Evolutionary conservation across 306 rosid genomes (phyloP).

Genomic region (Cicer cuneatum): DNA sequence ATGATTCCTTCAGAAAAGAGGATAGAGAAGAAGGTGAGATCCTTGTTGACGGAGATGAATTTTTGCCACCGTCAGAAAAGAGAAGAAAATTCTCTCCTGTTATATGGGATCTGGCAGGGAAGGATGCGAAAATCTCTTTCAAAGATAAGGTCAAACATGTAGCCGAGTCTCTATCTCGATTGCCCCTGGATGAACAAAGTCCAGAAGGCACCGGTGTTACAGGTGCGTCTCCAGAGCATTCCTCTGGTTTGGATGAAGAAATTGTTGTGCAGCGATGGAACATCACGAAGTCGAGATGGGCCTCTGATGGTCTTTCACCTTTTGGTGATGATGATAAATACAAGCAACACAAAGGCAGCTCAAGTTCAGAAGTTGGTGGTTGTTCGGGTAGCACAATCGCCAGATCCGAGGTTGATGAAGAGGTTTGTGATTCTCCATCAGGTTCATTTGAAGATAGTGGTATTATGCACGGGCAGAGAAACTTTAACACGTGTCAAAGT

Average conservation of each 20-base stretch:
- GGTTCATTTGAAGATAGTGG: conserved; percentile 51
- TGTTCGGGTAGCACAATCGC: conserved; percentile 49
- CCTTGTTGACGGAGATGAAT: conserved; percentile 36
- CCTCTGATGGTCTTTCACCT: conserved; percentile 58
- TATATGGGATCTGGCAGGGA: conserved; percentile 63
- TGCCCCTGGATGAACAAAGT: background rate
- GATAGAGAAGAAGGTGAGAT: conserved; percentile 47
- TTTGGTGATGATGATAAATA: conserved; percentile 44
- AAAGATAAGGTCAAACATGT: conserved; percentile 39
- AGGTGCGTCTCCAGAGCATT: background rate
- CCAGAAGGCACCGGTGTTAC: background rate
- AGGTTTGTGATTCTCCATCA: conserved; percentile 31
- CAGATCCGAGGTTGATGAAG: conserved; percentile 50
- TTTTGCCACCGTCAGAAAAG: conserved; percentile 50
- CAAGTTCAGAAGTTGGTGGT: conserved; percentile 67
- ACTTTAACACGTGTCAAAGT: conserved; percentile 70
- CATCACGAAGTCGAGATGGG: conserved; percentile 82
- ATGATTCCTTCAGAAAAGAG: conserved; percentile 43
- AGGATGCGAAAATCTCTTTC: conserved; percentile 46
- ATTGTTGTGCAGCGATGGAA: conserved; percentile 45
- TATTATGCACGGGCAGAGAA: conserved; percentile 39
- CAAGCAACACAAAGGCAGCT: conserved; percentile 33
- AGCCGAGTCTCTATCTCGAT: background rate
- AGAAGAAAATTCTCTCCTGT: conserved; percentile 77
- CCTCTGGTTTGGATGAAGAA: conserved; percentile 43